Percentiles rank a stretch among this genome's conserved stretches.
Conservation (phyloP, 306 rosid genomes). For the Comarum palustre region DNA sequence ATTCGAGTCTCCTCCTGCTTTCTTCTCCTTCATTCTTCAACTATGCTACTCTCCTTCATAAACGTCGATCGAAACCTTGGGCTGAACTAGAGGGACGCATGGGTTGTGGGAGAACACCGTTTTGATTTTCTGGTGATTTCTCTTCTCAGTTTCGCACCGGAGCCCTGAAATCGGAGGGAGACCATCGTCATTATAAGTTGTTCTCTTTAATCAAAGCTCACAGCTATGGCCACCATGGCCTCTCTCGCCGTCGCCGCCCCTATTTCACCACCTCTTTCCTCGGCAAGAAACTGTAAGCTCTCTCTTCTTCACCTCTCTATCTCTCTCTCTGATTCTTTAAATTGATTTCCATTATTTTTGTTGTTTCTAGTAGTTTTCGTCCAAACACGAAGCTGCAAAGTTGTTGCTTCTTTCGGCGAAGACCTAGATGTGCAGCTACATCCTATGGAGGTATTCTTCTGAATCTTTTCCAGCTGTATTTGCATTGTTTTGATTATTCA, state of each 20-base stretch:
- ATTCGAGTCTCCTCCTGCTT: no score
- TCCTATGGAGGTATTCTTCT: slow-evolving; percentile 64
- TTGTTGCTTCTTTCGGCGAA: slow-evolving; percentile 13
- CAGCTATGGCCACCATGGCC: slow-evolving; percentile 46
- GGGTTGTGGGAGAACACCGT: no score
- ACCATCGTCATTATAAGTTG: no score
- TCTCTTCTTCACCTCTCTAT: no score
- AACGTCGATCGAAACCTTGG: no score
- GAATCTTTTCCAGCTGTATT: background rate
- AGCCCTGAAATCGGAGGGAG: no score
- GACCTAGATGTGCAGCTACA: slow-evolving; percentile 56
- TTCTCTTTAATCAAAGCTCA: background rate
- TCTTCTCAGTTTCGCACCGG: no score
- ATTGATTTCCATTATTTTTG: background rate
- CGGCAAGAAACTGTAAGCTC: slow-evolving; percentile 48
- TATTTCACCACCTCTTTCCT: slow-evolving; percentile 47
- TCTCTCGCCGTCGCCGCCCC: slow-evolving; percentile 52
- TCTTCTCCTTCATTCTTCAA: no score
- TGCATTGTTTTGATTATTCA: slow-evolving; percentile 1
- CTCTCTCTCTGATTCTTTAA: background rate
- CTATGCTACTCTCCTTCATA: no score
- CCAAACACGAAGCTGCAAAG: slow-evolving; percentile 29
- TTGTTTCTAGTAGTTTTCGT: slow-evolving; percentile 34
- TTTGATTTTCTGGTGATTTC: no score
- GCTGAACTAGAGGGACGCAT: no score